Percentiles rank a stretch among this genome's conserved stretches.
Evolutionary conservation across 257 asterid species (phyloP).

Genomic region (Oldenlandia corymbosa): DNA sequence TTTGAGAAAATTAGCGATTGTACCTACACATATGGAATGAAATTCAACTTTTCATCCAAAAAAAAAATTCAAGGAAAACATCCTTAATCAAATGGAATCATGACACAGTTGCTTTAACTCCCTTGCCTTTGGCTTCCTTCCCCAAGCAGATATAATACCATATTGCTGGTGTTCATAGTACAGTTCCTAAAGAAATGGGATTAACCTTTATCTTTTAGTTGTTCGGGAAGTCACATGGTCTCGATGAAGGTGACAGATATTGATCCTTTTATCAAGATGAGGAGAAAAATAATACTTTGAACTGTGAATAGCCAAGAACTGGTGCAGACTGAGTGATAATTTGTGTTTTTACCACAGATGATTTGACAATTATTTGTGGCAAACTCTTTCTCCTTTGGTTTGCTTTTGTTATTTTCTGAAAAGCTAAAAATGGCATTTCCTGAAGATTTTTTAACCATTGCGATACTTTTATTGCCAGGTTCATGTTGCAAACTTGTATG

Average conservation of each 20-base stretch:
- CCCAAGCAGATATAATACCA: not conserved
- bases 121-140: not conserved
- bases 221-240: not conserved
- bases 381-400: not conserved
- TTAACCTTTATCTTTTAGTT: not conserved
- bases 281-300: not conserved
- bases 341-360: too few species aligned
- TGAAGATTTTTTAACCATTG: not conserved
- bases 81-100: not conserved
- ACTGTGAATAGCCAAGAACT: not conserved
- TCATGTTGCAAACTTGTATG: constrained; percentile 44
- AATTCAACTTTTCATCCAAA: too few species aligned
- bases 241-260: not conserved
- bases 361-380: not conserved
- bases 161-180: not conserved
- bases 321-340: not conserved
- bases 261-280: not conserved
- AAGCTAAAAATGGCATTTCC: not conserved
- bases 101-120: not conserved
- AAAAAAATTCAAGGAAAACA: not conserved
- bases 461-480: constrained; percentile 40
- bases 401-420: not conserved
- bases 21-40: too few species aligned
- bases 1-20: too few species aligned
- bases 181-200: not conserved